Evolutionary conservation across 2,329 filamentous ascomycete genomes (phyloP).

Genomic region (Cladobotryum protrusum): DNA sequence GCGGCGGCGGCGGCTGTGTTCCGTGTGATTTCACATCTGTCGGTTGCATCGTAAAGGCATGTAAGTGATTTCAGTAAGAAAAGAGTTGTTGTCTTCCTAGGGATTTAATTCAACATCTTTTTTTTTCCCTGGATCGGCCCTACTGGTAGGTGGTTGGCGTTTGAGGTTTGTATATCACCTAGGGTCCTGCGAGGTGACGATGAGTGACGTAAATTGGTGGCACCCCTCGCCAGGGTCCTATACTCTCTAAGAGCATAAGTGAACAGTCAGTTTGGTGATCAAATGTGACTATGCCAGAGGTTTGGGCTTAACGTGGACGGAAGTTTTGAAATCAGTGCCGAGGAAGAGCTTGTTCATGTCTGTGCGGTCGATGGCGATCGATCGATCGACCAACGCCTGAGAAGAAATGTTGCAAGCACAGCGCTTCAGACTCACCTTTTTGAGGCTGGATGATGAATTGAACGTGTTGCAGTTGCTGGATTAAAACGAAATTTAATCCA

Average conservation of each 20-base stretch:
- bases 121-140: background rate
- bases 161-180: background rate
- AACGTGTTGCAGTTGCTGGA: too few species aligned
- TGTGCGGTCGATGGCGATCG: constrained; percentile 20
- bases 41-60: constrained; percentile 26
- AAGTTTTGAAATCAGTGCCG: too few species aligned
- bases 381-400: constrained; percentile 27
- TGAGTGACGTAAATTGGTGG: constrained; percentile 9
- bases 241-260: constrained; percentile 4
- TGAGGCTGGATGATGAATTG: too few species aligned
- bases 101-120: background rate
- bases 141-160: background rate
- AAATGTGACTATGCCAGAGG: background rate
- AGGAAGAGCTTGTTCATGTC: too few species aligned
- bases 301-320: background rate
- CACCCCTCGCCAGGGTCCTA: constrained; percentile 4
- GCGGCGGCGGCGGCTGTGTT: constrained; percentile 18
- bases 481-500: too few species aligned
- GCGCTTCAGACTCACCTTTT: too few species aligned
- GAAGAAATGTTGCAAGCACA: constrained; percentile 12
- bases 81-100: background rate
- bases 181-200: constrained; percentile 6
- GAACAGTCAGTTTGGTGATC: background rate
- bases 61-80: constrained; percentile 1
- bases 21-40: constrained; percentile 17